Base-by-base conservation (phyloP, 345 rosid genomes). In the Clausena lansium region DNA sequence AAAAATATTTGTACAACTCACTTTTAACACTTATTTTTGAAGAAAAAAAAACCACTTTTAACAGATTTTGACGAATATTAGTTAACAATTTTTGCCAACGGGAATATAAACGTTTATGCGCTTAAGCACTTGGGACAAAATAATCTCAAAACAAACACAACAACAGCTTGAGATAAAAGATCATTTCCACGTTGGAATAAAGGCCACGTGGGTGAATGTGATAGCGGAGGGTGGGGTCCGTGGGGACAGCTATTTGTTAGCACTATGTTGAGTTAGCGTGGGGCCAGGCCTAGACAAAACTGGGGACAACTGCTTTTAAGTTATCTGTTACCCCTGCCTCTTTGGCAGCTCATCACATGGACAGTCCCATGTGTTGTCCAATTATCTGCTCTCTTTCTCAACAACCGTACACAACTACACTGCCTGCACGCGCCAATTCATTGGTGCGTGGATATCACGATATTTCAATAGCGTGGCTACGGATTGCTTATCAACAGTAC, bases 291-390 rank as follows among this genome's bases (percentile, higher is more conserved):
- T 27, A 38, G 78, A 77, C 79, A 77, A 45, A 52, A 59, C 39
- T 59, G 84, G 85, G 82, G 86, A 84, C 89, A 85, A 64, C 71
- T 22, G 83, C 77, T 63, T 85, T 85, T 63, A 84, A 85, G 83
- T 69, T 79, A 81, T 78, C 80, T 80, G 83, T 77, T 75, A 30
- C 74, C 70, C 74, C 78, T 87, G 89, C 82, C 81, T 64, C 87
- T 85, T 88, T 88, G 89, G 89, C 88, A 84, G 87, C 88, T 72
- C 77, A 9, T 73, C 89, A 77, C 84, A 77, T 80, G 86, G 83
- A 79, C 86, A 80, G 11, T 25, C 83, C 82, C 89, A 86, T 86
- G 87, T 83, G 87, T 86, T 83, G 80, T 81, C 81, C 3, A 10
- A 63, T 9, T 20, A 36, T 24, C 25, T 25, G 22, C 55, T 70